Conservation (phyloP, 768 basidiomycete species). For the Mycena venus region DNA sequence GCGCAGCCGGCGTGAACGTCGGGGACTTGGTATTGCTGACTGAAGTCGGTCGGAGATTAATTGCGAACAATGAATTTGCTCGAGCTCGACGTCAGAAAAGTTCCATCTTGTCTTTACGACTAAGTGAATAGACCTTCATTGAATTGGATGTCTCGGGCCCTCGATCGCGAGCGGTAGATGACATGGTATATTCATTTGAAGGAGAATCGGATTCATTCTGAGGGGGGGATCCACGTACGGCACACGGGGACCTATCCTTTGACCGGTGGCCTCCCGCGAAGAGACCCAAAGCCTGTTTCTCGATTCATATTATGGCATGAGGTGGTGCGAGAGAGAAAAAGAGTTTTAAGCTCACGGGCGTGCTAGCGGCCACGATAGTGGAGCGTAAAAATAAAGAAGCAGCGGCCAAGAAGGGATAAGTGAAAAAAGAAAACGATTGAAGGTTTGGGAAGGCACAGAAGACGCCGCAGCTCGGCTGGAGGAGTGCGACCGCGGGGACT, state of each 20-base stretch:
- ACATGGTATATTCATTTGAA: not conserved
- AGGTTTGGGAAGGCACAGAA: conserved; percentile 14
- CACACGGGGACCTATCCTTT: conserved; percentile 2
- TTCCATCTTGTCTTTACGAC: not conserved
- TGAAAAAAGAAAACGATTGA: not conserved
- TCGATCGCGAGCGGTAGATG: not conserved
- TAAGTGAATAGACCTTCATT: not conserved
- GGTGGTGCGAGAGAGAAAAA: not conserved
- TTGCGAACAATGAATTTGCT: not conserved
- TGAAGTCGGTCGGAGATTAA: not conserved
- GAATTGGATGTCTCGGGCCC: not conserved
- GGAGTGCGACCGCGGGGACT: conserved; percentile 2
- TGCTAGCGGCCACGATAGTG: conserved; percentile 4
- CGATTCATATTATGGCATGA: conserved; percentile 1
- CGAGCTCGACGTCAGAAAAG: not conserved
- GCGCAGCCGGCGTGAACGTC: not conserved
- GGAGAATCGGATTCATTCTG: no score
- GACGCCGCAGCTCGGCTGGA: conserved; percentile 18
- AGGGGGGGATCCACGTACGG: conserved; percentile 12
- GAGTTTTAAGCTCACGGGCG: conserved; percentile 13
- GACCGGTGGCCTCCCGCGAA: conserved; percentile 16
- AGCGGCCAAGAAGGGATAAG: not conserved
- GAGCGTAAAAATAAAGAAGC: not conserved
- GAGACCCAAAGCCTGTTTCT: not conserved
- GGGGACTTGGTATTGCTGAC: not conserved